Conservation (phyloP, 2,329 filamentous ascomycete species). For the Colletotrichum coccodes region DNA sequence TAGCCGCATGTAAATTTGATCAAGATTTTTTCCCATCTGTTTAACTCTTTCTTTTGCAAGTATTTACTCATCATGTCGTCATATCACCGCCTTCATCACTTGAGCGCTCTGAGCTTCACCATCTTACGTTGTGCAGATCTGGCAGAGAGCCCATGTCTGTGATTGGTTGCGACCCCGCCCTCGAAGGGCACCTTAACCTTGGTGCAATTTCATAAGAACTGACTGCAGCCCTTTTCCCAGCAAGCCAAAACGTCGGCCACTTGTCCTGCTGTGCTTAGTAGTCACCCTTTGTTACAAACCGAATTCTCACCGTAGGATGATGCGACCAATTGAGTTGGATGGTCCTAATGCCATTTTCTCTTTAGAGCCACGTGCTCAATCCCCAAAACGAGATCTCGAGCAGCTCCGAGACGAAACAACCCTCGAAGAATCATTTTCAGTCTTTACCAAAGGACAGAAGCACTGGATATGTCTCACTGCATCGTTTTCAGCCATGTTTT, state of each 20-base stretch:
- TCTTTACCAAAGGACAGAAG: neutral
- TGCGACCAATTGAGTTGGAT: too few relatives aligned
- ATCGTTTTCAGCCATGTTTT: slow-evolving; percentile 40
- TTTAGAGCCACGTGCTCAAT: neutral
- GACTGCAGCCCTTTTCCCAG: too few relatives aligned
- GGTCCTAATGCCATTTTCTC: too few relatives aligned
- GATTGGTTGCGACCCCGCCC: neutral
- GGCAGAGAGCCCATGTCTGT: neutral
- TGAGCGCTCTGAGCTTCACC: neutral
- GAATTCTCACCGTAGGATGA: too few relatives aligned
- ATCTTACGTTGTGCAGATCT: neutral
- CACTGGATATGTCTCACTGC: neutral
- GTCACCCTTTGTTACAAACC: too few relatives aligned
- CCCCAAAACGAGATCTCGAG: neutral
- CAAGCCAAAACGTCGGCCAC: too few relatives aligned
- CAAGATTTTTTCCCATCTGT: too few relatives aligned
- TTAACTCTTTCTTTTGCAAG: too few relatives aligned
- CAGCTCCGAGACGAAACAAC: neutral
- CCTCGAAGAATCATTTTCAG: neutral
- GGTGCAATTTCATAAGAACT: too few relatives aligned
- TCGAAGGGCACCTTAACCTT: neutral
- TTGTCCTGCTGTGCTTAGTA: too few relatives aligned
- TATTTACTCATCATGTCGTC: too few relatives aligned
- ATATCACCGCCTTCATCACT: neutral
- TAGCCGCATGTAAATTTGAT: too few relatives aligned